These are phyloP conservation scores for Metarhizium brunneum DNA, from an alignment of 2,329 filamentous ascomycete genomes.

Conservation along the genomic window DNA sequence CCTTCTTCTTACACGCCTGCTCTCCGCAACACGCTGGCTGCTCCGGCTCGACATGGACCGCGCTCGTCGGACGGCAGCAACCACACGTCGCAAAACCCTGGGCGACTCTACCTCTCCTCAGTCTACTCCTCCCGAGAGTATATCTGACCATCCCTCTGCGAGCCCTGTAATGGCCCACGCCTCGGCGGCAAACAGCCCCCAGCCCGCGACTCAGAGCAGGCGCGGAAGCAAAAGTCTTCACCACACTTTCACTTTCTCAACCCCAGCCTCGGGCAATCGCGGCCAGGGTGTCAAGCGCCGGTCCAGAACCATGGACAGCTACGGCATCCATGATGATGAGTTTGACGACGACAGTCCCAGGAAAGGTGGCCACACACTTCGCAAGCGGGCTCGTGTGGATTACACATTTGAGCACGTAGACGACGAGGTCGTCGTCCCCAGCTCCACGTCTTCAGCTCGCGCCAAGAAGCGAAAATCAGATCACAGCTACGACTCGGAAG, in stretches of 20 bases:
- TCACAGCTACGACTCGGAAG: constrained; percentile 24
- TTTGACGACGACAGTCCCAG: constrained; percentile 40
- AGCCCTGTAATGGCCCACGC: constrained; percentile 24
- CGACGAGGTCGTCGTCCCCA: constrained; percentile 33
- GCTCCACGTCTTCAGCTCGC: constrained; percentile 23
- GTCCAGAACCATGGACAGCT: constrained; percentile 33
- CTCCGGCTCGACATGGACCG: constrained; percentile 26
- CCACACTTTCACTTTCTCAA: constrained; percentile 27
- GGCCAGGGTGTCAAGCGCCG: constrained; percentile 29
- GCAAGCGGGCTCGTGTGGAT: constrained; percentile 47
- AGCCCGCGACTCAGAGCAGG: constrained; percentile 19
- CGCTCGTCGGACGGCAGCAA: constrained; percentile 24
- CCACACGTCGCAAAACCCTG: constrained; percentile 21
- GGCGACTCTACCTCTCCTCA: constrained; percentile 24
- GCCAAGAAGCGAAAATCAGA: constrained; percentile 28
- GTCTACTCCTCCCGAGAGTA: constrained; percentile 21
- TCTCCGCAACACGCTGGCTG: constrained; percentile 15
- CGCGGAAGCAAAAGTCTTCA: constrained; percentile 26
- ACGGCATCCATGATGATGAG: constrained; percentile 24
- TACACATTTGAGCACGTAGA: constrained; percentile 46
- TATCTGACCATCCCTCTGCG: constrained; percentile 18
- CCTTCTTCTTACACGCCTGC: constrained; percentile 9
- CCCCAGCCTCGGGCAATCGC: constrained; percentile 19
- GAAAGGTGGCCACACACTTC: constrained; percentile 50
- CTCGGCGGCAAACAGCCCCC: constrained; percentile 18